Base-by-base conservation (phyloP, 257 asterid species). In the Cruciata laevipes region DNA sequence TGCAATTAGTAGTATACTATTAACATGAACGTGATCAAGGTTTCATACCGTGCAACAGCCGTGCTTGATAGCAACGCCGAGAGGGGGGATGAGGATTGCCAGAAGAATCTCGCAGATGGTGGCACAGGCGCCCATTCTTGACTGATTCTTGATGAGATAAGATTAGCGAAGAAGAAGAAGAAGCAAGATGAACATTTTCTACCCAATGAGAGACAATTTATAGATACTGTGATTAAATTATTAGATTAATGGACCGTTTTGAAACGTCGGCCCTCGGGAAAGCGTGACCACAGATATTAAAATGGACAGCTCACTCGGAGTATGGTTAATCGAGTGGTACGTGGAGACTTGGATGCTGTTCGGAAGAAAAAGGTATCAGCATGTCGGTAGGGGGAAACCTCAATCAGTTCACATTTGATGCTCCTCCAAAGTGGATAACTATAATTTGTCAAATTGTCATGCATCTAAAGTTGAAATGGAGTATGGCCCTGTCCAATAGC, bases 41-140 rank as follows among this genome's bases (percentile, higher is more conserved):
- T 27, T 27, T 42, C 51, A 42, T 73, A 87, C 95, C 44, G 87
- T 60, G 91, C 96, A 89, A 82, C 96, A 90, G 67, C 97, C 95
- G 67, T 81, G 83, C 66, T 91, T 83, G 84, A 90, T 75, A 79
- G 90, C 86, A 66, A 90, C 91, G 53, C 95, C 97, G 65, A 90
- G 81, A 21, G 97, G 97, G 61, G 97, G 97, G 60, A 90, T 55
- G 14, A 90, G 64, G 78, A 90, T 79, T 10, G 97, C 90, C 52
- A 86, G 83, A 14, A 90, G 2, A 57, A 87, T 76, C 58, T 84
- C 91, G 55, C 95, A 87, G 56, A 85, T 77, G 66, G 81, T 76
- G 58, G 70, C 95, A 51, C 84, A 81, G 65, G 86, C 70, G 0
- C 84, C 76, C 95, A 86, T 86, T 30, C 35, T 20, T 11, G 23